phyloP scores from a whole-genome alignment of 805 yeast species.

The Henningerozyma blattae region DNA sequence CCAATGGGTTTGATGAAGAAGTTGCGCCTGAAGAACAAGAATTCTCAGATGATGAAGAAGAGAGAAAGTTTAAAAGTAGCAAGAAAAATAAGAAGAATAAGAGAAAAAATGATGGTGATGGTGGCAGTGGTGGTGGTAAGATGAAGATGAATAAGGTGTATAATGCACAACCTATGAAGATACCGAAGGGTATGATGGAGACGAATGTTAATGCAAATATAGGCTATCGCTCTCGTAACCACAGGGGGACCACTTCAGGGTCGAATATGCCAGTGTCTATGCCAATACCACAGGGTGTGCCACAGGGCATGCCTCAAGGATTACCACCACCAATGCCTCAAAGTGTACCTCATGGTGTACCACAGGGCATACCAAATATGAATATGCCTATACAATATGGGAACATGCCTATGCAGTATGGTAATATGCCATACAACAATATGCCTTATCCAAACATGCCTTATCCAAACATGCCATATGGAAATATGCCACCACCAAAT shows the following conservation, averaged over 20 bases:
- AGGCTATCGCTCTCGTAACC: slow-evolving; percentile 6
- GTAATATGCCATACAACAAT: no score
- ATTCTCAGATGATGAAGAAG: slow-evolving; percentile 89
- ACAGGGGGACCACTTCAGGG: no score
- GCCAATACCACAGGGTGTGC: not conserved
- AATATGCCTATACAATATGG: no score
- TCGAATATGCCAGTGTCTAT: not conserved
- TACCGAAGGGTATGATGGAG: not conserved
- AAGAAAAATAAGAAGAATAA: slow-evolving; percentile 46
- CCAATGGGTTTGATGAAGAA: slow-evolving; percentile 91
- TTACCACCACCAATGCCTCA: not conserved
- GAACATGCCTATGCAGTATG: no score
- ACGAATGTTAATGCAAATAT: no score
- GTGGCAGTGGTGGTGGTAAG: slow-evolving; percentile 1
- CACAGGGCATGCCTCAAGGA: not conserved
- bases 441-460: no score
- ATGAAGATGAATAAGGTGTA: slow-evolving; percentile 8
- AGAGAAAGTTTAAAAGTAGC: slow-evolving; percentile 52
- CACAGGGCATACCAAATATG: no score
- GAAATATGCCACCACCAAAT: no score
- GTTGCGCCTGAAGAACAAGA: slow-evolving; percentile 88
- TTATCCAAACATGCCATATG: no score
- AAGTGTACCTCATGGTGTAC: no score
- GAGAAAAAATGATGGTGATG: not conserved
- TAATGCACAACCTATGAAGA: slow-evolving; percentile 5